phyloP scores from a whole-genome alignment of 805 yeast species.

The Priceomyces medius region DNA sequence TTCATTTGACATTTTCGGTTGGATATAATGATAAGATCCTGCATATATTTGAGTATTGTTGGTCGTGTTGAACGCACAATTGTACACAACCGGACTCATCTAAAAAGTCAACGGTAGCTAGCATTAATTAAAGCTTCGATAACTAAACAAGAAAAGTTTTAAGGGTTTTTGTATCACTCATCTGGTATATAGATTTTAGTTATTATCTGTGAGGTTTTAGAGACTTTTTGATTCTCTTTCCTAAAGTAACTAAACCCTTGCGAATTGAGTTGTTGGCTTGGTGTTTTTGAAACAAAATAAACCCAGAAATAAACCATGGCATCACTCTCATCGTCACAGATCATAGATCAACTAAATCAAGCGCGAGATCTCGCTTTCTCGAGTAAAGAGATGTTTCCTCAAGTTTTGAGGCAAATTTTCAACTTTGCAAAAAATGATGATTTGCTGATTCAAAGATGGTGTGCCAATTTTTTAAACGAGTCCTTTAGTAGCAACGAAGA shows the following conservation, averaged over 20 bases:
- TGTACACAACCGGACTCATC: not conserved
- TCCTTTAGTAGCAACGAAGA: conserved; percentile 31
- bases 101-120: not conserved
- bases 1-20: too few species aligned
- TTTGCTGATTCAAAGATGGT: conserved; percentile 38
- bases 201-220: not conserved
- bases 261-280: not conserved
- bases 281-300: not conserved
- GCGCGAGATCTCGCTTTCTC: conserved; percentile 37
- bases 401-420: conserved; percentile 44
- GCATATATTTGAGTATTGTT: not conserved
- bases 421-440: conserved; percentile 37
- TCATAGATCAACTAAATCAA: conserved; percentile 33
- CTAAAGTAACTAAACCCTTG: not conserved
- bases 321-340: conserved; percentile 15
- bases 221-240: not conserved
- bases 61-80: not conserved
- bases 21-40: not conserved
- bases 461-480: conserved; percentile 37
- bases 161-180: too few species aligned
- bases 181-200: not conserved
- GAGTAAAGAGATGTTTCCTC: conserved; percentile 33
- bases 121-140: not conserved
- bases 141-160: too few species aligned
- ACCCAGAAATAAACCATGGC: conserved; percentile 8